These are phyloP conservation scores for Capsella bursapastoris DNA, from an alignment of 345 rosid species.

Conservation along the genomic window DNA sequence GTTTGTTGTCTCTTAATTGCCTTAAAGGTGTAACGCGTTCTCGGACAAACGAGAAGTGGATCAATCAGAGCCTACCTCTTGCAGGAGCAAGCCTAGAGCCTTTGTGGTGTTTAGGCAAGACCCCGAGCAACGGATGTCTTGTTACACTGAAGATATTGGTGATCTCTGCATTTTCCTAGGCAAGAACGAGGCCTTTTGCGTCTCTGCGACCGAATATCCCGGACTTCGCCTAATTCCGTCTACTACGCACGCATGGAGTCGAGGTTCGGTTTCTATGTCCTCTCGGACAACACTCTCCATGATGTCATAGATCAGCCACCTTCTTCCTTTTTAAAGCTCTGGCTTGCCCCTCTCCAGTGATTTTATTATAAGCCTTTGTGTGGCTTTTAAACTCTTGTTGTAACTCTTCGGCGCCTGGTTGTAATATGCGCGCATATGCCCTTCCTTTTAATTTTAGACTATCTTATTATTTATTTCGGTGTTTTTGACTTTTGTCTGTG, in stretches of 20 bases:
- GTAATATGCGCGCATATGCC: too few species aligned
- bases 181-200: not conserved
- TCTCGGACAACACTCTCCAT: slow-evolving; percentile 2
- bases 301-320: not conserved
- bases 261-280: not conserved
- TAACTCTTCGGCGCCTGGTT: too few species aligned
- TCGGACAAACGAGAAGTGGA: too few species aligned
- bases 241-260: not conserved
- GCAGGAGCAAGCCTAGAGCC: not conserved
- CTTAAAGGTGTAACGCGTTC: not conserved
- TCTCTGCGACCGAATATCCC: slow-evolving; percentile 1
- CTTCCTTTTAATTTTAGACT: too few species aligned
- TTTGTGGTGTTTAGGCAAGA: slow-evolving; percentile 27
- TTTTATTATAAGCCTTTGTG: too few species aligned
- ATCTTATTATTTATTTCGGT: too few species aligned
- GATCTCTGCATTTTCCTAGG: slow-evolving; percentile 29
- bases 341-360: slow-evolving; percentile 8
- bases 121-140: not conserved
- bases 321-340: not conserved
- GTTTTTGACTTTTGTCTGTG: too few species aligned
- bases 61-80: too few species aligned
- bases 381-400: too few species aligned
- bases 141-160: slow-evolving; percentile 34
- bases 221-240: slow-evolving; percentile 10
- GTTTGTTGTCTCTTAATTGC: not conserved